A percentile compares a stretch with the other conserved stretches of the same genome.
These are phyloP conservation scores for Trichoderma sp. DNA, from an alignment of 2,329 filamentous ascomycete species.

Conservation along the genomic window DNA sequence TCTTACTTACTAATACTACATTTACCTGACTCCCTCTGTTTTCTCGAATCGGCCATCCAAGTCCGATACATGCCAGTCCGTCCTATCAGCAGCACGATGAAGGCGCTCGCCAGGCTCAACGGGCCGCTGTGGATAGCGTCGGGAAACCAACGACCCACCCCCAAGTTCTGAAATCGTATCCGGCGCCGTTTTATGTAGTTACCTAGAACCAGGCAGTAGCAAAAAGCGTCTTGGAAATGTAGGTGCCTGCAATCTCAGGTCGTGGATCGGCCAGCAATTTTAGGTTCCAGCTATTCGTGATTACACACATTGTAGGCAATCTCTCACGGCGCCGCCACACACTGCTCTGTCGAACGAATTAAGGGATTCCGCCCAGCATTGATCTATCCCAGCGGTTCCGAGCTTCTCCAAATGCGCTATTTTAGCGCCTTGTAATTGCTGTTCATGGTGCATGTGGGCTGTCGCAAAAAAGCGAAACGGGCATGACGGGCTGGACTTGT, in stretches of 20 bases:
- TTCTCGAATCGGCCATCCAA: not conserved
- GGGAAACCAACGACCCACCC: not conserved
- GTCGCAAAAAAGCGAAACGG: not conserved
- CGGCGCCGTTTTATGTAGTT: not conserved
- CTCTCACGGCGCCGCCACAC: not conserved
- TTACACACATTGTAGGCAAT: not conserved
- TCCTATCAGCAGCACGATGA: not conserved
- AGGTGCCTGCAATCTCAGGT: conserved; percentile 10
- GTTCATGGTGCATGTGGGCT: not conserved
- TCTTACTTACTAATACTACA: not conserved
- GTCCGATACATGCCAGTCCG: not conserved
- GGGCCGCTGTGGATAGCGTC: not conserved
- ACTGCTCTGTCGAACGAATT: not conserved
- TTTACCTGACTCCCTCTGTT: not conserved
- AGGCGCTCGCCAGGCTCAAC: not conserved
- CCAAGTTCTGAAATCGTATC: not conserved
- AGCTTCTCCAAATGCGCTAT: conserved; percentile 12
- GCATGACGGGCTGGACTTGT: conserved; percentile 7
- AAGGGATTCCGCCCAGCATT: not conserved
- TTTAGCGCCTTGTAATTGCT: conserved; percentile 4
- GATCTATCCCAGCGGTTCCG: not conserved
- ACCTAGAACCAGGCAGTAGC: conserved; percentile 24
- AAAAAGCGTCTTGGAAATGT: not conserved
- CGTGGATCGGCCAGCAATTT: not conserved
- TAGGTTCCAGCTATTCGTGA: not conserved